phyloP scores from a whole-genome alignment of 2,329 filamentous ascomycete species.

The Diaporthe capsici region DNA sequence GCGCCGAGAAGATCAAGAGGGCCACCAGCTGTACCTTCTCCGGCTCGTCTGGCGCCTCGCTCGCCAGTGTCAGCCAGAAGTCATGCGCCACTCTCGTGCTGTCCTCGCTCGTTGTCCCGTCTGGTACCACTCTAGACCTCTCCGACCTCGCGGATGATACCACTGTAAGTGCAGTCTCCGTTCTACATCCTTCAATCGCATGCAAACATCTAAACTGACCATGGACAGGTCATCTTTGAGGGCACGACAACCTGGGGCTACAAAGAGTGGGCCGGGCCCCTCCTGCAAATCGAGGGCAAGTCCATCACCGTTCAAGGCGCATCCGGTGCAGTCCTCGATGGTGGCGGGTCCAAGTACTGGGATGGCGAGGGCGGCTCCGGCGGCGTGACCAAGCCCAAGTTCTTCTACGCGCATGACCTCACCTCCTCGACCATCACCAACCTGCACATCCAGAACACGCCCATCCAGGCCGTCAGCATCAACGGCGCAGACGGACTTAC shows the following conservation, averaged over 20 bases:
- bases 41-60: conserved; percentile 53
- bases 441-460: conserved; percentile 67
- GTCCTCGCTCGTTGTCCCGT: conserved; percentile 66
- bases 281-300: conserved; percentile 72
- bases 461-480: conserved; percentile 65
- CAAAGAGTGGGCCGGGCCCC: conserved; percentile 74
- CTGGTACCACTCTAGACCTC: conserved; percentile 70
- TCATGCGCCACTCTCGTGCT: conserved; percentile 68
- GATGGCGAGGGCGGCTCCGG: conserved; percentile 71
- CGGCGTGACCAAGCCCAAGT: conserved; percentile 73
- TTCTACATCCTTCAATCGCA: background rate
- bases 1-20: conserved; percentile 22
- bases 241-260: conserved; percentile 77
- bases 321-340: conserved; percentile 66
- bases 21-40: conserved; percentile 66
- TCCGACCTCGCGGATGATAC: conserved; percentile 65
- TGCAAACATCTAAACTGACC: conserved; percentile 2
- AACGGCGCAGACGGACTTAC: conserved; percentile 58
- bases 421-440: conserved; percentile 62
- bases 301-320: conserved; percentile 67
- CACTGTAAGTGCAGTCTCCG: conserved; percentile 48
- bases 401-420: conserved; percentile 69
- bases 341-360: conserved; percentile 71
- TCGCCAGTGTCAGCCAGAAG: conserved; percentile 61
- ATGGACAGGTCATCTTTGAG: conserved; percentile 67